Base-by-base conservation (phyloP, 768 basidiomycete genomes). In the Udeniomyces megalosporus region DNA sequence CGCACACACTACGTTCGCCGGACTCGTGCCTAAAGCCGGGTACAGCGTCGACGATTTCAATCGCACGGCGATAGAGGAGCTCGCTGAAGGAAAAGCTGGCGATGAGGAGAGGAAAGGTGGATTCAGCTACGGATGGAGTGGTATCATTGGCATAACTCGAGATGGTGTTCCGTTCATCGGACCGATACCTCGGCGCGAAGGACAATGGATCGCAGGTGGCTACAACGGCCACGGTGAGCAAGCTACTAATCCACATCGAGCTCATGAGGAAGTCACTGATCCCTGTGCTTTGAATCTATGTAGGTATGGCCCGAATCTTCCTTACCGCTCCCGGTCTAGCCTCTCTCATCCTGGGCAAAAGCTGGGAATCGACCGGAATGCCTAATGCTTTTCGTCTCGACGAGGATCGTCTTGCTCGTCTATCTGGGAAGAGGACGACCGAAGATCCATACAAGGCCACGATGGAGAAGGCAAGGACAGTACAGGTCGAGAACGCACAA, bases 231-330 rank as follows among this genome's bases (percentile, higher is more conserved):
- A 59, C 11, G 58, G 38, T 42, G 38, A 42, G 17, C 17, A 42
- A 42, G 38, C 38, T 42, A 8, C 38, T 8, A 42, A 42, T 8
- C 10, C 10, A 42, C 38, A 42, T 42, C 8, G 8, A 17, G 8
- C 38, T 42, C 17, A 17, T 42, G 17, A 17, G 10, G 8, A 42
- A 42, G 17, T 42, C 10, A 8, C 38, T 42, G 17, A 42, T 17
- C 10, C 38, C 17, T 42, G 38, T 42, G n/a, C 38, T 42, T 42
- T 42, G 38, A 20, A 28, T 31, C 28, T 35, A n/a, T 42, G 38
- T 17, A 42, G 38, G 61, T 8, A 63, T 63, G 61, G 61, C 61
- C 20, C 29, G 58, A 31, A 59, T 59, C 46, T 59, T 59, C 47
- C 34, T 59, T n/a, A 45, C 38, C 31, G 58, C 58, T 7, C 58